Conservation (phyloP, 768 basidiomycete genomes). For the Chalciporus piperatus region DNA sequence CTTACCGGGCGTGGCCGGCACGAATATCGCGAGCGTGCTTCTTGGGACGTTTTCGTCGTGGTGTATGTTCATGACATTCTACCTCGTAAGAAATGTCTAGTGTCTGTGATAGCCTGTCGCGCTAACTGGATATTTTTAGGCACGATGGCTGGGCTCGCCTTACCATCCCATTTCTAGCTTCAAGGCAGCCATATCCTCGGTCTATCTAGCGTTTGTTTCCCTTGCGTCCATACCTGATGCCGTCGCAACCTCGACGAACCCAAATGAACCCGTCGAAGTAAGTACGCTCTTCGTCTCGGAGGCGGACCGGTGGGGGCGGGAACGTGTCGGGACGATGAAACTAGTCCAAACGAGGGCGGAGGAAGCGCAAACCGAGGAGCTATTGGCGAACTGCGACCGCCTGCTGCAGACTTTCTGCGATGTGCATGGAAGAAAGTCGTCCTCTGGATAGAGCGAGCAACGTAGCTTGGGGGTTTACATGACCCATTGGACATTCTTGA, state of each 20-base stretch:
- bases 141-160: constrained; percentile 62
- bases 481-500: not conserved
- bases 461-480: not conserved
- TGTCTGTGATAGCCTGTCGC: not conserved
- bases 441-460: constrained; percentile 12
- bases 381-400: constrained; percentile 55
- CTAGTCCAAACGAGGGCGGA: constrained; percentile 54
- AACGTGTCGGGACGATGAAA: constrained; percentile 46
- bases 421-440: constrained; percentile 26
- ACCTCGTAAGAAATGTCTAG: constrained; percentile 48
- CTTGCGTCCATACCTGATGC: constrained; percentile 44
- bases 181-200: constrained; percentile 65
- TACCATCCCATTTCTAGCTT: constrained; percentile 60
- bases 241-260: not conserved
- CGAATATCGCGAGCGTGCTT: constrained; percentile 54
- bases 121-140: constrained; percentile 38
- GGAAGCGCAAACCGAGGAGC: constrained; percentile 40
- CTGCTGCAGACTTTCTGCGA: constrained; percentile 43
- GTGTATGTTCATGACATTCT: constrained; percentile 56
- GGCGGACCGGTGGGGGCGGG: constrained; percentile 54
- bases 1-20: constrained; percentile 69
- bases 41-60: constrained; percentile 43
- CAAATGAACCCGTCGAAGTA: constrained; percentile 13
- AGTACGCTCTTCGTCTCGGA: constrained; percentile 51
- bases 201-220: constrained; percentile 65